Evolutionary conservation across 2,329 filamentous ascomycete species (phyloP).

Genomic region (Colletotrichum theobromicola): DNA sequence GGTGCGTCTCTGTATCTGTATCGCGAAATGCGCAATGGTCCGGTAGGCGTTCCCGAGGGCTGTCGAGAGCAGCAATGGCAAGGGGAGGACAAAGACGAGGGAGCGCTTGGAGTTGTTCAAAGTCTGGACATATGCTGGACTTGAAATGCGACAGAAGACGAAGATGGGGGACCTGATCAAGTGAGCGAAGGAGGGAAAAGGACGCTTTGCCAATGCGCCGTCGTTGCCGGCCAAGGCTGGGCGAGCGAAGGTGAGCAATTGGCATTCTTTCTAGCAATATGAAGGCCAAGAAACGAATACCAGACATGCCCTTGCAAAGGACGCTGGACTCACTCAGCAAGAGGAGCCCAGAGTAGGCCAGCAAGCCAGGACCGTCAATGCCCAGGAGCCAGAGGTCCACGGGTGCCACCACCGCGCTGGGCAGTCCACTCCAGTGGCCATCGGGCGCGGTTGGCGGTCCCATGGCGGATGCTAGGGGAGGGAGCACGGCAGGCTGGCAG

Average conservation of each 20-base stretch:
- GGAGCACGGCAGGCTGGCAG: not conserved
- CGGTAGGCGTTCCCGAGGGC: not conserved
- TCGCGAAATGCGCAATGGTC: not conserved
- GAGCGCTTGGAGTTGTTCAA: not conserved
- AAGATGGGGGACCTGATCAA: not conserved
- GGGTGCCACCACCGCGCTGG: not conserved
- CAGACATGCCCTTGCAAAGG: not conserved
- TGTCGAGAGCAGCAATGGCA: not conserved
- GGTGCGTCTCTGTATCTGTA: not conserved
- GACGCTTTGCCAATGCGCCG: conserved; percentile 15
- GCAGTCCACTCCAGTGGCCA: not conserved
- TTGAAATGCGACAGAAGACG: not conserved
- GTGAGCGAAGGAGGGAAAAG: not conserved
- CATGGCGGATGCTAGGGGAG: not conserved
- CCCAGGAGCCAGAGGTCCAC: not conserved
- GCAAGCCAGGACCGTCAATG: not conserved
- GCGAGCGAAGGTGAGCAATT: conserved; percentile 6
- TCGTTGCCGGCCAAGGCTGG: conserved; percentile 21
- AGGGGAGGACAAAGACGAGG: not conserved
- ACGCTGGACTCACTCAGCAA: too few relatives aligned
- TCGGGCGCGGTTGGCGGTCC: not conserved
- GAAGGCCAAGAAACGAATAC: conserved; percentile 12
- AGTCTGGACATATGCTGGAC: not conserved
- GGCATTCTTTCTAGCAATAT: conserved; percentile 13
- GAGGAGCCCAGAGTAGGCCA: not conserved